These are phyloP conservation scores for Austropuccinia psidii DNA, from an alignment of 1,284 basidiomycete genomes.

Conservation along the genomic window DNA sequence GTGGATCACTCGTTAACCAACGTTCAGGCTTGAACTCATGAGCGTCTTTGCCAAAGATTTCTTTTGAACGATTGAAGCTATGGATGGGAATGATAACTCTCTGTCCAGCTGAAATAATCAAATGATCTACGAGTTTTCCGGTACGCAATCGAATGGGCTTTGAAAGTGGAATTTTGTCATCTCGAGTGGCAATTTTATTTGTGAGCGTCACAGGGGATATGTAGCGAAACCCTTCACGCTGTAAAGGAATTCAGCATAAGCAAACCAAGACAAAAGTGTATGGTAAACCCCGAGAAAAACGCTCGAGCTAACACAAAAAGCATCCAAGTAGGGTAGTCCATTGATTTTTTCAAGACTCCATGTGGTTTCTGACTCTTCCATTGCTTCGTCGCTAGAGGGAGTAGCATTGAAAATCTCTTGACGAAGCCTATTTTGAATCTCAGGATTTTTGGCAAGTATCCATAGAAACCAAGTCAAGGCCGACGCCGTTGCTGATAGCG, in stretches of 20 bases:
- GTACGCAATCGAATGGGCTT: background rate
- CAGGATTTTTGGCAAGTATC: background rate
- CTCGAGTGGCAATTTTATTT: background rate
- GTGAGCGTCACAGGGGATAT: background rate
- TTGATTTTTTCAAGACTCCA: background rate
- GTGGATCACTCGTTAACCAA: conserved; percentile 48
- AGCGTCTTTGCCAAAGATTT: conserved; percentile 52
- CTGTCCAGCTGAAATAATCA: background rate
- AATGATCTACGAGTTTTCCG: background rate
- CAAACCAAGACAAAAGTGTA: background rate
- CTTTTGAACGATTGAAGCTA: conserved; percentile 50
- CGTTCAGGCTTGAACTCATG: conserved; percentile 50
- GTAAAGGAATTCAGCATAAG: background rate
- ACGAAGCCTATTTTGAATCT: background rate
- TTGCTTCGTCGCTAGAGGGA: too few relatives aligned
- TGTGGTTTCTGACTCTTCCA: background rate
- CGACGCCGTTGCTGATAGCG: background rate
- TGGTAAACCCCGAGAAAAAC: too few relatives aligned
- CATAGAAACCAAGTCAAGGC: background rate
- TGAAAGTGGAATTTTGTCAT: background rate
- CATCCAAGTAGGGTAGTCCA: background rate
- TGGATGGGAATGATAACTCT: conserved; percentile 50
- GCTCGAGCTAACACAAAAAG: background rate
- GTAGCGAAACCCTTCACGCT: background rate
- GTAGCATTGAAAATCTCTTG: background rate